A percentile compares a stretch with the other conserved stretches of the same genome.
Conservation (phyloP, 495 filamentous ascomycete species). For the Talaromyces thailandensis region DNA sequence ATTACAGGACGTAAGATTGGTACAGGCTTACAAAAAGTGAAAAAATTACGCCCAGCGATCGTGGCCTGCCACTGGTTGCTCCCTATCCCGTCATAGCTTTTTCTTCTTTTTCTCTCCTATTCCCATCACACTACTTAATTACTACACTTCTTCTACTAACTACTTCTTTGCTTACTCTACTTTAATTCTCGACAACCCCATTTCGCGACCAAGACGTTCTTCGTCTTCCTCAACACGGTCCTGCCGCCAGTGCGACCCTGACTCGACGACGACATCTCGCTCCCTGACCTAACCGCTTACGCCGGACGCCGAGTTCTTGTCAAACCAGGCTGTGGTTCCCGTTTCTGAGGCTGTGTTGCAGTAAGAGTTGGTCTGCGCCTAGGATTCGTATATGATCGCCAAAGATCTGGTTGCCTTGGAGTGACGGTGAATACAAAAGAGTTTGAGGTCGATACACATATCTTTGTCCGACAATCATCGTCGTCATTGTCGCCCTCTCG, state of each 20-base stretch:
- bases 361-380: background rate
- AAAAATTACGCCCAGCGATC: background rate
- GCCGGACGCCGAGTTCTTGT: background rate
- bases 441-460: background rate
- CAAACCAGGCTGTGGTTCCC: slow-evolving; percentile 1
- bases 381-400: background rate
- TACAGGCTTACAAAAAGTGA: background rate
- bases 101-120: background rate
- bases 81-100: slow-evolving; percentile 1
- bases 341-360: background rate
- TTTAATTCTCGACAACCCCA: background rate
- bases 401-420: background rate
- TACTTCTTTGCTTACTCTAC: background rate
- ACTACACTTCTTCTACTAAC: background rate
- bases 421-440: background rate
- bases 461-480: background rate
- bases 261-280: background rate
- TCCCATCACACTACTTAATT: background rate
- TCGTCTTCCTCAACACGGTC: slow-evolving; percentile 1
- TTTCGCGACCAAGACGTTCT: background rate
- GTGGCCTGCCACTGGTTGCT: background rate
- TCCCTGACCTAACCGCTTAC: background rate
- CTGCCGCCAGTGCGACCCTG: slow-evolving; percentile 1
- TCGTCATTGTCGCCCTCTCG: background rate
- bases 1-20: background rate